Base-by-base conservation (phyloP, 163 green algal genomes). In the Trebouxia gelatinosa region DNA sequence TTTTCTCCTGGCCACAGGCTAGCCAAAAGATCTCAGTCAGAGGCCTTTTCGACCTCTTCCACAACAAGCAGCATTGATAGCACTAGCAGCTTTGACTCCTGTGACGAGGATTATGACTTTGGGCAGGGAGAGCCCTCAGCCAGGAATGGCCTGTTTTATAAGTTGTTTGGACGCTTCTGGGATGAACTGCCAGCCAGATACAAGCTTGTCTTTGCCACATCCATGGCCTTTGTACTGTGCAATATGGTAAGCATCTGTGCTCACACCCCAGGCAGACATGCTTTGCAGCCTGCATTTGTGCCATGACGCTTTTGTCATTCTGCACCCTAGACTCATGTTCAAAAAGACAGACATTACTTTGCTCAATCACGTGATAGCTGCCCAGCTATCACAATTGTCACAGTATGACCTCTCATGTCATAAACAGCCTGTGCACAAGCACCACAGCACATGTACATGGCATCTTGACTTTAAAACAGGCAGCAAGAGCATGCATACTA, bases 191-290 rank as follows among this genome's bases (percentile, higher is more conserved):
- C 75, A 37, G 43, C 68, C 21, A 68, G 70, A 9, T 92, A 94
- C 81, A 88, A 91, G 74, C 74, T 95, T 6, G 83, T 96, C 0
- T 43, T 91, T 2, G 90, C 85, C 9, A 90, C 84, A 26, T 80
- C 71, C 1, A 11, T 91, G 21, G 85, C 89, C 3, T 97, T 97
- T 66, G 85, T 96, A 3, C 85, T 97, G n/a, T 96, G 91, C 82
- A 96, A 97, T 59, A 94, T 97, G 86, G 87, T 89, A 61, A 62
- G 81, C 9, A 9, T 46, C 31, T 46, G 28, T 29, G 5, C n/a
- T n/a, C n/a, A n/a, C n/a, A n/a, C n/a, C n/a, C n/a, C n/a, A n/a
- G n/a, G n/a, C n/a, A n/a, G n/a, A n/a, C n/a, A n/a, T n/a, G n/a
- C n/a, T 65, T 9, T 40, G 40, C 43, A 77, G 39, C 31, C 40